Percentiles rank a stretch among this genome's conserved stretches.
Evolutionary conservation across 1,284 basidiomycete genomes (phyloP).

Genomic region (Pyrrhoderma lamaoense): DNA sequence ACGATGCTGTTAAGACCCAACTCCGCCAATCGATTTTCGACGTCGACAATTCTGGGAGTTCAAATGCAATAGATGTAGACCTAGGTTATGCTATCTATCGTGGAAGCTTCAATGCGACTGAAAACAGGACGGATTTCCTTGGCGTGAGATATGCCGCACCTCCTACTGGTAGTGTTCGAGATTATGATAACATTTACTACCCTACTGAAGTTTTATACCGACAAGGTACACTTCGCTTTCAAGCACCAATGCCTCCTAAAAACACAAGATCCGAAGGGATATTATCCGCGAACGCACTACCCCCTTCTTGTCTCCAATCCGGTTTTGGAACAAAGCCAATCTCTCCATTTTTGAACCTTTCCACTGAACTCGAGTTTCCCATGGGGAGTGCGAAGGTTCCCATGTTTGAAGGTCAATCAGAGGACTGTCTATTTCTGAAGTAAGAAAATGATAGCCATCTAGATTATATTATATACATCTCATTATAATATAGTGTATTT

Average conservation of each 20-base stretch:
- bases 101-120: constrained; percentile 27
- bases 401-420: not conserved
- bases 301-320: constrained; percentile 6
- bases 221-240: constrained; percentile 16
- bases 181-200: not conserved
- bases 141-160: constrained; percentile 37
- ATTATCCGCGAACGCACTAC: constrained; percentile 7
- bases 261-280: constrained; percentile 6
- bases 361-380: not conserved
- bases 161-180: constrained; percentile 29
- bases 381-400: too few relatives aligned
- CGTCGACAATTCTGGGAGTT: not conserved
- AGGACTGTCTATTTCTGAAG: constrained; percentile 11
- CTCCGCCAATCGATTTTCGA: too few relatives aligned
- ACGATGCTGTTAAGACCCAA: too few relatives aligned
- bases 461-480: not conserved
- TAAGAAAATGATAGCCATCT: too few relatives aligned
- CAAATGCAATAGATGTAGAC: constrained; percentile 24
- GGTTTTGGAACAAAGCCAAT: constrained; percentile 1
- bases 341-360: constrained; percentile 6
- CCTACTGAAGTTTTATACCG: not conserved
- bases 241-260: constrained; percentile 10
- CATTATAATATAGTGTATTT: constrained; percentile 22
- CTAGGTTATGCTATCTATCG: constrained; percentile 36
- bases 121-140: constrained; percentile 32